A percentile compares a stretch with the other conserved stretches of the same genome.
Conservation (phyloP, 2,329 filamentous ascomycete genomes). For the Thermothelomyces thermophilus region DNA sequence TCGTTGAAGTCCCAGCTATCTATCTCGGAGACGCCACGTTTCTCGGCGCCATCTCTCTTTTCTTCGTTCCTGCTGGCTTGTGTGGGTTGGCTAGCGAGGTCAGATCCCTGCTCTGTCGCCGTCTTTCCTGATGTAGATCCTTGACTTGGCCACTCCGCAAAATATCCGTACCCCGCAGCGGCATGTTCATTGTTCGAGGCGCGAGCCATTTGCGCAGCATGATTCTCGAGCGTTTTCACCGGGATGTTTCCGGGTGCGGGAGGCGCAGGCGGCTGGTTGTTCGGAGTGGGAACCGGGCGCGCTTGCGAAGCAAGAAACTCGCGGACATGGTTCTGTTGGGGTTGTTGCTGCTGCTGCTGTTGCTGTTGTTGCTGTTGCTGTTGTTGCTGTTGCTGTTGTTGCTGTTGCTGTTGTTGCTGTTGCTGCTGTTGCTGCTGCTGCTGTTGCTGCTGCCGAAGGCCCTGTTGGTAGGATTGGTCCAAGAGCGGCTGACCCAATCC, state of each 20-base stretch:
- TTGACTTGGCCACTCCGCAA: conserved; percentile 30
- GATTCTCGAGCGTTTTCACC: conserved; percentile 34
- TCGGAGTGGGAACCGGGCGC: conserved; percentile 45
- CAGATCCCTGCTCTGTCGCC: conserved; percentile 20
- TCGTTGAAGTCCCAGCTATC: conserved; percentile 96
- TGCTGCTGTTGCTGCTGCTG: conserved; percentile 46
- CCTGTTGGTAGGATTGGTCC: conserved; percentile 30
- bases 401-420: conserved; percentile 24
- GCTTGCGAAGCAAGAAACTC: conserved; percentile 38
- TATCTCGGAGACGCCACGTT: conserved; percentile 44
- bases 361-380: conserved; percentile 6
- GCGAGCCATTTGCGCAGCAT: conserved; percentile 46
- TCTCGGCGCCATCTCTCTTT: conserved; percentile 40
- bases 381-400: neutral
- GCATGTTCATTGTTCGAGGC: conserved; percentile 42
- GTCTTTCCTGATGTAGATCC: conserved; percentile 23
- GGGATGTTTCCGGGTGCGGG: conserved; percentile 35
- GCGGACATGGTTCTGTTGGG: conserved; percentile 47
- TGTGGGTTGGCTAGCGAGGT: conserved; percentile 36
- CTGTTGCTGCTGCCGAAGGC: conserved; percentile 41
- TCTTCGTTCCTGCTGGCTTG: conserved; percentile 34
- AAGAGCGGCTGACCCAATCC: conserved; percentile 33
- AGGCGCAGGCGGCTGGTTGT: conserved; percentile 53
- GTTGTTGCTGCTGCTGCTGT: neutral
- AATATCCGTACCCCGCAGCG: conserved; percentile 34